These are phyloP conservation scores for Clonostachys rosea DNA, from an alignment of 2,329 filamentous ascomycete species.

Conservation along the genomic window DNA sequence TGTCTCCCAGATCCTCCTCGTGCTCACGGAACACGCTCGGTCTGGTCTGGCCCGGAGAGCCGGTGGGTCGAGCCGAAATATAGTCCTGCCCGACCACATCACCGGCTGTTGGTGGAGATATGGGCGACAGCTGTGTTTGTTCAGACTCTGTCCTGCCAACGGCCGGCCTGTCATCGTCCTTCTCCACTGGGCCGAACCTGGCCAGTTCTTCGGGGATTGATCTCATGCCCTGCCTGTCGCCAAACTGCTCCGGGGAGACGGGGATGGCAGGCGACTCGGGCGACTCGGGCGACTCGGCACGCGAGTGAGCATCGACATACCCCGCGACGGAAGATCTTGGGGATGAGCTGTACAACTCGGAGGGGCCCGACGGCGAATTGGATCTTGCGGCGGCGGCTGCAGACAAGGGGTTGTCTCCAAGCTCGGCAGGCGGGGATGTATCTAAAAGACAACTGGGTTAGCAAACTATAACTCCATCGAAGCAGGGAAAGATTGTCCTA, in stretches of 20 bases:
- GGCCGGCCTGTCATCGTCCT: background rate
- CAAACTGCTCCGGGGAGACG: conserved; percentile 1
- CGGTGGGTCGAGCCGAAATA: conserved; percentile 13
- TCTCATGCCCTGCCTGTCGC: background rate
- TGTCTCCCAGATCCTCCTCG: conserved; percentile 29
- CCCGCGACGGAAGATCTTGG: conserved; percentile 11
- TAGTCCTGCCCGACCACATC: conserved; percentile 18
- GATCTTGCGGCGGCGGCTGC: conserved; percentile 29
- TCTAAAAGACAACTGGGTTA: conserved; percentile 18
- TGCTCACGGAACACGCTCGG: conserved; percentile 35
- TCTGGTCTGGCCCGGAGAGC: conserved; percentile 16
- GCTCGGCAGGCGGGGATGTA: conserved; percentile 36
- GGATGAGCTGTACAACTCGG: conserved; percentile 4
- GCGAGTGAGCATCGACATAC: conserved; percentile 11
- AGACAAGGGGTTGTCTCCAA: conserved; percentile 35
- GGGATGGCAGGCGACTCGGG: conserved; percentile 2
- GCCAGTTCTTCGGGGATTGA: conserved; percentile 4
- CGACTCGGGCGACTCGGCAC: conserved; percentile 15
- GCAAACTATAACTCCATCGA: too few species aligned
- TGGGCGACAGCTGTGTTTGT: conserved; percentile 3
- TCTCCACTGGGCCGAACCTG: background rate
- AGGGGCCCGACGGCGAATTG: conserved; percentile 14
- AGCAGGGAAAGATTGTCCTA: too few species aligned
- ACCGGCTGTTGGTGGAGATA: conserved; percentile 19
- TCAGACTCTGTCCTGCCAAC: background rate